A percentile compares a stretch with the other conserved stretches of the same genome.
Conservation (phyloP, 1,139 yeast genomes). For the Debaryomyces coudertii region DNA sequence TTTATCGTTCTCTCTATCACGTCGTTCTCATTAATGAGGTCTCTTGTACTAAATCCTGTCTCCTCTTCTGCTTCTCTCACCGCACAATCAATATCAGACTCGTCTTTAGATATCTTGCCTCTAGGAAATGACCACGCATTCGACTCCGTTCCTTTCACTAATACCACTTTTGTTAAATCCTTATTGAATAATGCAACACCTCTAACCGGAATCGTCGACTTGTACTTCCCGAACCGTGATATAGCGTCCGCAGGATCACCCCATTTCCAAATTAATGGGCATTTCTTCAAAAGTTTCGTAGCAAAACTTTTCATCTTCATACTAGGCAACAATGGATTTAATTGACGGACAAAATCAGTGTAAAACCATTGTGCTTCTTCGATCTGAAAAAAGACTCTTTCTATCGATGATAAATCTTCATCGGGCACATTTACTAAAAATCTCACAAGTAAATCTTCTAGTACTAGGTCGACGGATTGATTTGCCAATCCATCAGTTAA, state of each 20-base stretch:
- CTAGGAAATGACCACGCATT: constrained; percentile 93
- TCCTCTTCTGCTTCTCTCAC: constrained; percentile 94
- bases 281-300: constrained; percentile 67
- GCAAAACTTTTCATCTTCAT: constrained; percentile 84
- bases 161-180: constrained; percentile 66
- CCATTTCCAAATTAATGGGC: constrained; percentile 90
- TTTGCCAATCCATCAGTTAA: constrained; percentile 57
- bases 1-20: constrained; percentile 78
- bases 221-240: constrained; percentile 78
- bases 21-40: constrained; percentile 67
- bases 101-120: constrained; percentile 95
- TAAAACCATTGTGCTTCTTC: constrained; percentile 99
- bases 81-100: constrained; percentile 88
- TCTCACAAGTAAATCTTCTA: constrained; percentile 87
- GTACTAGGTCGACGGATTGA: constrained; percentile 70
- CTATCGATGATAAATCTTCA: constrained; percentile 85
- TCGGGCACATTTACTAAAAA: constrained; percentile 90
- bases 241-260: constrained; percentile 77
- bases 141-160: constrained; percentile 89
- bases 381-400: constrained; percentile 87
- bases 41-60: constrained; percentile 85
- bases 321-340: constrained; percentile 76
- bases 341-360: constrained; percentile 76
- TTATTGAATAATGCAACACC: constrained; percentile 89
- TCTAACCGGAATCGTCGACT: constrained; percentile 90